Percentiles rank a stretch among this genome's conserved stretches.
These are phyloP conservation scores for Cucumis melo DNA, from an alignment of 306 rosid genomes.

Conservation along the genomic window DNA sequence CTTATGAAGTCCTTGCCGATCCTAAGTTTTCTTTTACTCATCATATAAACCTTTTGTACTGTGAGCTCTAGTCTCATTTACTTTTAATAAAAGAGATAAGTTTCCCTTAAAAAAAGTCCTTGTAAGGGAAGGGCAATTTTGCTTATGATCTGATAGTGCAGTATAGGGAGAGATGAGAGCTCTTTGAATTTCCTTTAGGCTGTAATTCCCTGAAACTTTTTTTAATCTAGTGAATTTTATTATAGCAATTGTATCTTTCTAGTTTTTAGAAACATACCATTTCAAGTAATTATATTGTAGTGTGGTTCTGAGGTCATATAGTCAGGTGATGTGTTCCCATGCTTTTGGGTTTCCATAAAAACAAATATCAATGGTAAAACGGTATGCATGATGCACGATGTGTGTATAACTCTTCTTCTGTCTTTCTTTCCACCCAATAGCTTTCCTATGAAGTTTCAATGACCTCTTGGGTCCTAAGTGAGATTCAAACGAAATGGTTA, in stretches of 20 bases:
- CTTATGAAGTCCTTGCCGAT: neutral
- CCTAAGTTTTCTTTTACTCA: too few relatives aligned
- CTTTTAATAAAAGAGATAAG: too few relatives aligned
- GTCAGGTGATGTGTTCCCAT: neutral
- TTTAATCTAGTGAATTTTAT: neutral
- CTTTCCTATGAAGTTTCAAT: neutral
- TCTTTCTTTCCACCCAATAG: neutral
- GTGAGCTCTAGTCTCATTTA: too few relatives aligned
- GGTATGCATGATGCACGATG: neutral
- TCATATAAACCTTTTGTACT: too few relatives aligned
- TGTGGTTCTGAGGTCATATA: neutral
- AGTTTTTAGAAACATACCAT: neutral
- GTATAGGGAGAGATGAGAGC: neutral
- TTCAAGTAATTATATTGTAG: neutral
- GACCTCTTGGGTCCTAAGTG: neutral
- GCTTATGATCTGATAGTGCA: neutral
- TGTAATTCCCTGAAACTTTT: neutral
- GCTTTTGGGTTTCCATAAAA: neutral
- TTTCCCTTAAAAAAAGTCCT: neutral
- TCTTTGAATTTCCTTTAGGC: neutral
- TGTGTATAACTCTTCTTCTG: neutral
- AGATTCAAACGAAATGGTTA: neutral
- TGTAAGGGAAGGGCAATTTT: neutral
- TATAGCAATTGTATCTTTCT: neutral
- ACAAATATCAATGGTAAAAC: neutral